Percentiles rank a stretch among this genome's conserved stretches.
phyloP scores from a whole-genome alignment of 2,329 filamentous ascomycete species.

The Aspergillus ochraceus region DNA sequence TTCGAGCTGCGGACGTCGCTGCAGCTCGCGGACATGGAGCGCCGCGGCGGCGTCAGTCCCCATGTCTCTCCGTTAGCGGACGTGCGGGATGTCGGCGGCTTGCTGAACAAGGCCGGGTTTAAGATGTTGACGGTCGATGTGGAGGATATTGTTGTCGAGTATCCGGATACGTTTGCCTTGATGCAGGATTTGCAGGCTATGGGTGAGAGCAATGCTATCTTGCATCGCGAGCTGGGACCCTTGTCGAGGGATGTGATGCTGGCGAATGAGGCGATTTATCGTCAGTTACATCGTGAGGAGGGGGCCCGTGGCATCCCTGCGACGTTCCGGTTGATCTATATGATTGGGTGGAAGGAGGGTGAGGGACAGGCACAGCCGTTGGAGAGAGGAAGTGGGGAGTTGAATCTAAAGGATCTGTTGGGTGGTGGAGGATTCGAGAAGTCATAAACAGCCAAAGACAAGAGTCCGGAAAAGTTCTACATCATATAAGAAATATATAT shows the following conservation, averaged over 20 bases:
- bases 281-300: conserved; percentile 78
- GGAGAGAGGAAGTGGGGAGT: conserved; percentile 76
- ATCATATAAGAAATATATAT: neutral
- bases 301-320: conserved; percentile 70
- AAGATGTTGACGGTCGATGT: conserved; percentile 96
- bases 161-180: conserved; percentile 81
- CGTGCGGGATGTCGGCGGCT: conserved; percentile 83
- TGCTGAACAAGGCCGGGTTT: conserved; percentile 85
- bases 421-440: conserved; percentile 45
- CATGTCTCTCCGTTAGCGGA: conserved; percentile 91
- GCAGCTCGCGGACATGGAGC: conserved; percentile 87
- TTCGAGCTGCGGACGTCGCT: conserved; percentile 91
- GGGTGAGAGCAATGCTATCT: conserved; percentile 89
- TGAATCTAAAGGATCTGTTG: conserved; percentile 84
- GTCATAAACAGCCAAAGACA: conserved; percentile 14
- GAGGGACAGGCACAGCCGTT: conserved; percentile 76
- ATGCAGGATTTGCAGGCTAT: conserved; percentile 95
- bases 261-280: conserved; percentile 86
- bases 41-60: conserved; percentile 85
- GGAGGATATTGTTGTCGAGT: conserved; percentile 95
- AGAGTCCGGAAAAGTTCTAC: neutral
- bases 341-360: conserved; percentile 97
- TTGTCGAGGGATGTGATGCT: conserved; percentile 81
- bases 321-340: conserved; percentile 93
- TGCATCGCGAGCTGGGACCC: conserved; percentile 77